These are phyloP conservation scores for Serendipita sp. DNA, from an alignment of 768 basidiomycete species.

Conservation along the genomic window DNA sequence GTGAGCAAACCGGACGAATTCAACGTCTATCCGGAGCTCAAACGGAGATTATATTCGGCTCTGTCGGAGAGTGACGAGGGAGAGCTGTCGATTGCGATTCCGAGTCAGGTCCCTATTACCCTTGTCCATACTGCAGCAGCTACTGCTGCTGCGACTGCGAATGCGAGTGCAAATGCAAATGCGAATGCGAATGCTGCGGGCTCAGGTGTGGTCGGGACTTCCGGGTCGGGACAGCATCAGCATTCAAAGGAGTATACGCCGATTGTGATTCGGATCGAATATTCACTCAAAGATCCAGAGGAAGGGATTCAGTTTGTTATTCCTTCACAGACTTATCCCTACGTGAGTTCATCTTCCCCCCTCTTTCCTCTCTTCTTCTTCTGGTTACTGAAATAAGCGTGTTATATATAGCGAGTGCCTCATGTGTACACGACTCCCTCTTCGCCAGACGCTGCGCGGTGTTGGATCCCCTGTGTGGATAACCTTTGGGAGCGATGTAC, in stretches of 20 bases:
- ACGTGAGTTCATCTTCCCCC: conserved; percentile 35
- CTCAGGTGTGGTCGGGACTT: conserved; percentile 32
- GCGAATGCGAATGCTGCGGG: conserved; percentile 26
- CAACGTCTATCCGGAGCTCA: conserved; percentile 82
- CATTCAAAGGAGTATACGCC: conserved; percentile 48
- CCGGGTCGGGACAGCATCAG: neutral
- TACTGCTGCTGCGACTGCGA: conserved; percentile 9
- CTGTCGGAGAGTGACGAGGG: conserved; percentile 87
- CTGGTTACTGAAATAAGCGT: too few species aligned
- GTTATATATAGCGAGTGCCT: conserved; percentile 53
- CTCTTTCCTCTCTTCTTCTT: conserved; percentile 6
- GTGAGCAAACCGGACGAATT: conserved; percentile 57
- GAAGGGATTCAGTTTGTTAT: conserved; percentile 76
- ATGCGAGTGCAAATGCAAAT: neutral
- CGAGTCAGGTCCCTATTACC: conserved; percentile 44
- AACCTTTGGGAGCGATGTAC: conserved; percentile 91
- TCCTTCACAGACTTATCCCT: conserved; percentile 67
- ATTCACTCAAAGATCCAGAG: conserved; percentile 64
- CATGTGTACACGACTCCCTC: conserved; percentile 85
- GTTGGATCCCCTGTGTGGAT: conserved; percentile 97
- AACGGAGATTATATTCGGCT: conserved; percentile 80
- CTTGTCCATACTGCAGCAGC: conserved; percentile 16
- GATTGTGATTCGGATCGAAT: conserved; percentile 58
- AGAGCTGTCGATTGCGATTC: conserved; percentile 80
- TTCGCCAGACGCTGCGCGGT: conserved; percentile 79